These are phyloP conservation scores for Helotiales sp. DNA, from an alignment of 2,329 filamentous ascomycete species.

Conservation along the genomic window DNA sequence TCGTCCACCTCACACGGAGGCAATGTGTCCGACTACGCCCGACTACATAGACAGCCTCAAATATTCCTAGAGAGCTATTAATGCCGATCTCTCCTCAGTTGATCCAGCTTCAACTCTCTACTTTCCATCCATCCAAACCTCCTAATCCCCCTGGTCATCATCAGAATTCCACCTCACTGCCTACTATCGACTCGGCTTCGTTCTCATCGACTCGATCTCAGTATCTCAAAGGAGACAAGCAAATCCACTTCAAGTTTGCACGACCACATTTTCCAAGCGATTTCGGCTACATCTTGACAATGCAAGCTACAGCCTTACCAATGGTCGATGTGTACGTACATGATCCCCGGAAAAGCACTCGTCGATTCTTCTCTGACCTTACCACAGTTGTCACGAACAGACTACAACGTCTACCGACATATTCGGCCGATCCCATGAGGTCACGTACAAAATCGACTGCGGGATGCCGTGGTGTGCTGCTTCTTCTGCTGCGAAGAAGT, in stretches of 20 bases:
- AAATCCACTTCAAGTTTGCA: neutral
- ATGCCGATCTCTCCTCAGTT: neutral
- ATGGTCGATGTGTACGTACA: neutral
- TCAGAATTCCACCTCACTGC: neutral
- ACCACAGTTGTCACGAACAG: neutral
- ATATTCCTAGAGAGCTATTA: neutral
- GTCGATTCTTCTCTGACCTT: neutral
- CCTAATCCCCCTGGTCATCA: too few relatives aligned
- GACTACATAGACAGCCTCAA: neutral
- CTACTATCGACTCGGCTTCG: neutral
- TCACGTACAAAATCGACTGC: neutral
- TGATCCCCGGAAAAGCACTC: neutral
- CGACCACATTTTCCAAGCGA: neutral
- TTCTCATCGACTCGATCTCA: neutral
- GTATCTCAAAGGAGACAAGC: neutral
- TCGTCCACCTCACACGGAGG: neutral
- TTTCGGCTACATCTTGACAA: neutral
- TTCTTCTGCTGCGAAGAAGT: neutral
- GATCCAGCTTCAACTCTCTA: neutral
- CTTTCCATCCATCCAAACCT: too few relatives aligned
- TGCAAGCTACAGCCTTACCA: neutral
- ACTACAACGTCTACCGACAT: neutral
- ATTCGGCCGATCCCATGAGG: neutral
- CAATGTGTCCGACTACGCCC: neutral
- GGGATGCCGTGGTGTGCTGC: neutral